Evolutionary conservation across 805 yeast species (phyloP), one percentile per base, ranked within the genome.

Genomic region (Saccharomycodes ludwigii): DNA sequence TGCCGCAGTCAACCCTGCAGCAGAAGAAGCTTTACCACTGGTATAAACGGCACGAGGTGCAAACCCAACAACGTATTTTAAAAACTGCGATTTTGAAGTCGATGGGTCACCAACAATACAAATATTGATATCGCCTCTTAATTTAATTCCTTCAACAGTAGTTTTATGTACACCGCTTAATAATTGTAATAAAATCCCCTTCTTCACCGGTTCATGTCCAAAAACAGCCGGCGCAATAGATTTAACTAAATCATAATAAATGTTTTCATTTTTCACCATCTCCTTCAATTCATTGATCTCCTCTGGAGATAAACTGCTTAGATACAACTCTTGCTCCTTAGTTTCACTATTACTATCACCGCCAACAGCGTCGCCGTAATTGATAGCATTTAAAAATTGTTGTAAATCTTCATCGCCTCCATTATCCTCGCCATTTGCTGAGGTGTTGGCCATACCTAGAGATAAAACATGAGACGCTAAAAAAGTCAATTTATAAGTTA

Each of bases 101-200:
- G 96, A 85, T 3, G 98, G 98, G 54, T 88, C 98, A 30, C 98
- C 98, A 32, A 88, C 97, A 41, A 88, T 69, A 64, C 98, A 88
- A 27, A 88, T 78, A 52, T 88, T 88, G 49, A 88, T 88, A 53
- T 88, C 98, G 44, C 98, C 98, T 66, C 98, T 76, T 40, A 88
- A 66, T 45, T 85, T 78, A 44, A 88, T 88, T 18, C 97, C 97
- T 54, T 88, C 98, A 11, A 83, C 72, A 0, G 98, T 88, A 35
- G 71, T 66, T 54, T 88, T 88, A 58, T 88, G 98, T 28, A 88
- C 96, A 50, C 98, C 98, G 30, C 96, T 94, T 43, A 88, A 64
- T 48, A 88, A 61, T 59, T 88, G 97, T 33, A 88, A 61, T 27
- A 88, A 60, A 15, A 91, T 66, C 26, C 97, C 98, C 58, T 88